These are phyloP conservation scores for Vitis vinifera DNA, from an alignment of 164 flowering plant genomes.

Conservation along the genomic window DNA sequence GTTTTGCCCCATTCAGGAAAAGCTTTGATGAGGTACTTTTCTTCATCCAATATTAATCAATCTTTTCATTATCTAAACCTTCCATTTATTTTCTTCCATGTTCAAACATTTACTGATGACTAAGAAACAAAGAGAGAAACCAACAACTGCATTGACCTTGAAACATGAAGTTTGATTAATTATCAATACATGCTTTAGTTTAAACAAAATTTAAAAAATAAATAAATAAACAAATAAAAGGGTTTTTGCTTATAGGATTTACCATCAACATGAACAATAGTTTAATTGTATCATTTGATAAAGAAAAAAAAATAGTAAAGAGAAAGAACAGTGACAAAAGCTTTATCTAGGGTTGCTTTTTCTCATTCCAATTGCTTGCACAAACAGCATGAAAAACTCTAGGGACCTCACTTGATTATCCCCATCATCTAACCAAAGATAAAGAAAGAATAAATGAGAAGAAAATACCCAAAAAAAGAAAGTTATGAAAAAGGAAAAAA, in stretches of 20 bases:
- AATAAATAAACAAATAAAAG: no score
- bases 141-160: no score
- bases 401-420: constrained; percentile 19
- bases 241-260: no score
- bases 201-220: no score
- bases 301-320: not conserved
- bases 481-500: not conserved
- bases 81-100: no score
- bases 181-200: no score
- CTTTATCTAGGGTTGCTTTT: constrained; percentile 17
- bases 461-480: constrained; percentile 3
- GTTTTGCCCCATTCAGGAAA: constrained; percentile 49
- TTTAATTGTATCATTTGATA: not conserved
- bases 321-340: not conserved
- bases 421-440: constrained; percentile 22
- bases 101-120: no score
- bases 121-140: no score
- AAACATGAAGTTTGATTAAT: no score
- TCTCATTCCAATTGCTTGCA: constrained; percentile 24
- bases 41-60: not conserved
- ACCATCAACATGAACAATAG: not conserved
- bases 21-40: constrained; percentile 55
- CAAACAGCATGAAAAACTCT: constrained; percentile 17
- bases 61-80: not conserved
- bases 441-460: not conserved